Percentiles rank a stretch among this genome's conserved stretches.
These are phyloP conservation scores for Anethum foeniculum DNA, from an alignment of 140 eudicot species.

Conservation along the genomic window DNA sequence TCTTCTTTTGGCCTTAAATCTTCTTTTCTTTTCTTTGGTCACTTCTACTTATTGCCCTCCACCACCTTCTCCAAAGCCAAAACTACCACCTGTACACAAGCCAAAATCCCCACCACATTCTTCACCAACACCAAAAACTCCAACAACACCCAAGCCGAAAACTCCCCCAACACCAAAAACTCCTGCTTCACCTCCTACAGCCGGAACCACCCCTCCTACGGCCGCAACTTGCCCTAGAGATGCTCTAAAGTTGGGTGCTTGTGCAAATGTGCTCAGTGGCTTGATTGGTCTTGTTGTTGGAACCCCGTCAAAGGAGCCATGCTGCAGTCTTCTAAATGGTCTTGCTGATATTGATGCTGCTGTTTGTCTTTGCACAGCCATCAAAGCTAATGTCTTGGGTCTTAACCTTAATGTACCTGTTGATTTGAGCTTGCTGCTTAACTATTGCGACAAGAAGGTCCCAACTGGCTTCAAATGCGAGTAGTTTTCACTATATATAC, in stretches of 20 bases:
- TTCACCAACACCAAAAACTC: conserved; percentile 4
- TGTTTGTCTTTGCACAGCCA: conserved; percentile 3
- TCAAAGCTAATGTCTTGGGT: conserved; percentile 5
- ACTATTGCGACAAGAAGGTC: not conserved
- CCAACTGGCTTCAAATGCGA: conserved; percentile 2
- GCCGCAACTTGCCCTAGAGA: not conserved
- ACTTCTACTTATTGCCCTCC: conserved; percentile 6
- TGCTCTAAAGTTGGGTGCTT: conserved; percentile 2
- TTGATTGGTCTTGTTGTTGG: not conserved
- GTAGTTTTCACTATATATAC: not conserved
- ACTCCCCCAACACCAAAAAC: not conserved
- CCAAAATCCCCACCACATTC: conserved; percentile 3
- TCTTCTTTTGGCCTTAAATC: not conserved
- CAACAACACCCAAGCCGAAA: not conserved
- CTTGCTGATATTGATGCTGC: conserved; percentile 6
- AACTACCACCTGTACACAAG: not conserved
- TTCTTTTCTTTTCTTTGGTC: not conserved
- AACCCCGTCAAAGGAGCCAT: not conserved
- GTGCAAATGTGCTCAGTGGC: not conserved
- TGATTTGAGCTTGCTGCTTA: not conserved
- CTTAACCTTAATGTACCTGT: not conserved
- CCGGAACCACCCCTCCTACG: not conserved
- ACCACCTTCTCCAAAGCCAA: not conserved
- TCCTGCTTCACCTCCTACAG: not conserved
- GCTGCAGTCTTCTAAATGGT: not conserved